Base-by-base conservation (phyloP, 768 basidiomycete species). In the Tulasnella sp. region DNA sequence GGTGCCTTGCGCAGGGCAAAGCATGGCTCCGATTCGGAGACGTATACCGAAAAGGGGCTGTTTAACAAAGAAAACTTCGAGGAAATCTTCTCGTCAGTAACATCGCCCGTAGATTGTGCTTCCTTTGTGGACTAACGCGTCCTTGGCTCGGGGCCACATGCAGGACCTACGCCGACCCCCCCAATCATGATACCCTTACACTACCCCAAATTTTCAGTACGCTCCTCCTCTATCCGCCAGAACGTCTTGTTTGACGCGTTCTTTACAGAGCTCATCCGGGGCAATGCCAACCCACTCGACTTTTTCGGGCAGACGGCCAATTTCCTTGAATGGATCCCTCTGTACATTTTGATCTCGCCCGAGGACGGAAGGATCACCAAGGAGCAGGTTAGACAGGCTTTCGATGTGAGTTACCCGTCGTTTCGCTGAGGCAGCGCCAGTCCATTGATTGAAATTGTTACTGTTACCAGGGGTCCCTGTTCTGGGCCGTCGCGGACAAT, bases 21-120 rank as follows among this genome's bases (percentile, higher is more conserved):
- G 29, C 53, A 55, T 32, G 53, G 53, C 27, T 55, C 53, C 15
- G 53, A 55, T 40, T 55, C 39, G 3, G 41, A 42, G 25, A 39
- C 27, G 17, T 55, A 42, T 34, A 55, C 35, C 37, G 23, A 34
- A 14, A 55, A 55, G 31, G 53, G 53, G 9, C n/a, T 42, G 27
- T 42, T 46, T 40, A 40, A 55, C 29, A 27, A 25, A 40, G 23
- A 39, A 12, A 27, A 23, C 39, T 55, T 55, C 15, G 42, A 55
- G 9, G 53, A 55, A 27, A 55, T 55, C 15, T 55, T 41, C 39
- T n/a, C 37, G 53, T 55, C 6, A 15, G 53, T 55, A 31, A 21
- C 41, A 9, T 12, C n/a, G 3, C 6, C 21, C 23, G 9, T 15
- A 11, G 2, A 19, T 29, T 21, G 31, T 36, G 2, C 3, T 8